phyloP scores from a whole-genome alignment of 2,329 filamentous ascomycete genomes.

The Chrysosporium keratinophilum region DNA sequence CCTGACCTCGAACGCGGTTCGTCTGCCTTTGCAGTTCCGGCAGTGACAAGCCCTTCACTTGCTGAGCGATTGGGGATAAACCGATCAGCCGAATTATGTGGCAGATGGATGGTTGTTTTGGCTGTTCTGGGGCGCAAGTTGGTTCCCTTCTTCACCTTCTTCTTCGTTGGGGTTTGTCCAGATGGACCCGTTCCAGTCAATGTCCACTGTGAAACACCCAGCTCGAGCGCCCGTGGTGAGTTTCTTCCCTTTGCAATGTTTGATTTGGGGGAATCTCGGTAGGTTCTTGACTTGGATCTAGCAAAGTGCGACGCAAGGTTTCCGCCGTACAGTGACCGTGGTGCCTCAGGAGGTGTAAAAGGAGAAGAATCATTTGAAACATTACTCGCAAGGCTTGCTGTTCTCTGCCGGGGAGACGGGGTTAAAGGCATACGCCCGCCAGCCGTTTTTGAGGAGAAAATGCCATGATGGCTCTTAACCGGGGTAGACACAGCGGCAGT shows the following conservation, averaged over 20 bases:
- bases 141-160: slow-evolving; percentile 33
- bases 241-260: slow-evolving; percentile 56
- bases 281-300: slow-evolving; percentile 47
- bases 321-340: slow-evolving; percentile 66
- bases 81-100: slow-evolving; percentile 67
- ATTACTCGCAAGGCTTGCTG: slow-evolving; percentile 36
- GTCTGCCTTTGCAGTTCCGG: slow-evolving; percentile 74
- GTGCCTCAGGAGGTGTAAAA: slow-evolving; percentile 59
- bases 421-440: slow-evolving; percentile 91
- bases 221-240: slow-evolving; percentile 77
- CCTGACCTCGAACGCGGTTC: slow-evolving; percentile 61
- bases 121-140: slow-evolving; percentile 38
- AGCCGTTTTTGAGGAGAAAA: slow-evolving; percentile 86
- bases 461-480: slow-evolving; percentile 83
- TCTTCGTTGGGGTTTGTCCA: slow-evolving; percentile 43
- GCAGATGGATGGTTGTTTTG: slow-evolving; percentile 57
- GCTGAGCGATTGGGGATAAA: slow-evolving; percentile 92
- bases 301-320: slow-evolving; percentile 72
- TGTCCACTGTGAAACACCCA: slow-evolving; percentile 86
- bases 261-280: slow-evolving; percentile 87
- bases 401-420: slow-evolving; percentile 66
- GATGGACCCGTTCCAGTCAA: slow-evolving; percentile 68
- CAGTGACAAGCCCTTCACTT: slow-evolving; percentile 76
- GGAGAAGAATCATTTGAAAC: slow-evolving; percentile 56
- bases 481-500: slow-evolving; percentile 75